Conservation (phyloP, 179 eudicot genomes). For the Amaranthus tricolor region DNA sequence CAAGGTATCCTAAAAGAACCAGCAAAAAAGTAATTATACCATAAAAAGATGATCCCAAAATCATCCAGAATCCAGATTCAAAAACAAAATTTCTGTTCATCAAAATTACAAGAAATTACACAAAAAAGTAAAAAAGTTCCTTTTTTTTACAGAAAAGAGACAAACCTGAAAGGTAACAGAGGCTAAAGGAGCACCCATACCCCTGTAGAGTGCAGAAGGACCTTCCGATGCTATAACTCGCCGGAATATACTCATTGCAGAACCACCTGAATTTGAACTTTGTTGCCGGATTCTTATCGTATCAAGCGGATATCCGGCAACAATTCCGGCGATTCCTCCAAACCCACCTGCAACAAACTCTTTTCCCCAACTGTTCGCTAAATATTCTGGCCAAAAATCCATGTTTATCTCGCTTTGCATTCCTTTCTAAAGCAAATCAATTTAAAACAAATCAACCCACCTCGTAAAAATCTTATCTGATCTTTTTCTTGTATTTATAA, state of each 20-base stretch:
- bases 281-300: constrained; percentile 76
- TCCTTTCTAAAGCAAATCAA: background rate
- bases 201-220: constrained; percentile 60
- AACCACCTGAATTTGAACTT: constrained; percentile 47
- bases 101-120: background rate
- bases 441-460: background rate
- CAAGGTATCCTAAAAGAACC: constrained; percentile 23
- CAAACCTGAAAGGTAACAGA: constrained; percentile 85
- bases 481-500: background rate
- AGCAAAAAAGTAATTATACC: constrained; percentile 13
- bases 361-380: constrained; percentile 80
- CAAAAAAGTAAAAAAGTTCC: background rate
- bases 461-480: background rate
- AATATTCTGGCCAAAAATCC: constrained; percentile 97
- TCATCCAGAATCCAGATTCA: background rate
- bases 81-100: background rate
- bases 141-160: background rate
- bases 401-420: constrained; percentile 28
- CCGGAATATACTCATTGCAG: constrained; percentile 55
- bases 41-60: background rate
- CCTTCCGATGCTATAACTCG: constrained; percentile 54
- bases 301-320: constrained; percentile 85
- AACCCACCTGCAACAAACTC: constrained; percentile 94
- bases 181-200: constrained; percentile 88
- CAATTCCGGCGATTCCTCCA: constrained; percentile 74